Conservation (phyloP, 306 rosid species). For the Trifolium subterraneum region DNA sequence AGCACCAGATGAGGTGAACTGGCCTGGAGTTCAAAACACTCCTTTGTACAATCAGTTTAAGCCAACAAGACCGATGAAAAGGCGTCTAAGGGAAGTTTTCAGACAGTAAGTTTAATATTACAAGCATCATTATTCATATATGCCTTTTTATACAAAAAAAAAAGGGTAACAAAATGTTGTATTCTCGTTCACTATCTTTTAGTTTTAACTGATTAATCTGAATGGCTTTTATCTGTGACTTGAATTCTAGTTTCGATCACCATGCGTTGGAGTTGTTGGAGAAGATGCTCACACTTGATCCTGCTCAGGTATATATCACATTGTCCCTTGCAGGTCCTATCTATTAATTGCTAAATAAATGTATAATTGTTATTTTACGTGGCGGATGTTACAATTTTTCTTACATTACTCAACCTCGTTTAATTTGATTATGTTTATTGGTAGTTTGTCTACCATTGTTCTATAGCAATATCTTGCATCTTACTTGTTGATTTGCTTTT, state of each 20-base stretch:
- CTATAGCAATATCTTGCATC: not conserved
- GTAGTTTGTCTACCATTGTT: slow-evolving; percentile 10
- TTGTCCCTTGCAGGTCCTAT: not conserved
- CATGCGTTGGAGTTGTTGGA: slow-evolving; percentile 78
- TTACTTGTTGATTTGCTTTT: not conserved
- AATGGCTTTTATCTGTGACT: not conserved
- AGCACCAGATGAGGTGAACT: slow-evolving; percentile 70
- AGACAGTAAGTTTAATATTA: slow-evolving; percentile 53
- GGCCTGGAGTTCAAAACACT: slow-evolving; percentile 69
- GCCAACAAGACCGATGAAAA: slow-evolving; percentile 66
- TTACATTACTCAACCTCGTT: not conserved
- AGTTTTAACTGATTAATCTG: not conserved
- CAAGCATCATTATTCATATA: slow-evolving; percentile 15
- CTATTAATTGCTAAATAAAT: slow-evolving; percentile 17
- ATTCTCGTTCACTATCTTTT: not conserved
- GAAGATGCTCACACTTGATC: slow-evolving; percentile 71
- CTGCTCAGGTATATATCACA: slow-evolving; percentile 60
- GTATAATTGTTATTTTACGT: not conserved
- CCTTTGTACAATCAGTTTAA: slow-evolving; percentile 74
- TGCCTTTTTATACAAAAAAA: not conserved
- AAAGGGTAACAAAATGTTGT: not conserved
- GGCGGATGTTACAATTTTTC: slow-evolving; percentile 13
- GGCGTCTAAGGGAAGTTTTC: slow-evolving; percentile 66
- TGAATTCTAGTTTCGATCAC: slow-evolving; percentile 51
- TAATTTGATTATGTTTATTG: not conserved